Conservation (phyloP, 1,284 basidiomycete species). For the Tilletiopsis washingtonensis region DNA sequence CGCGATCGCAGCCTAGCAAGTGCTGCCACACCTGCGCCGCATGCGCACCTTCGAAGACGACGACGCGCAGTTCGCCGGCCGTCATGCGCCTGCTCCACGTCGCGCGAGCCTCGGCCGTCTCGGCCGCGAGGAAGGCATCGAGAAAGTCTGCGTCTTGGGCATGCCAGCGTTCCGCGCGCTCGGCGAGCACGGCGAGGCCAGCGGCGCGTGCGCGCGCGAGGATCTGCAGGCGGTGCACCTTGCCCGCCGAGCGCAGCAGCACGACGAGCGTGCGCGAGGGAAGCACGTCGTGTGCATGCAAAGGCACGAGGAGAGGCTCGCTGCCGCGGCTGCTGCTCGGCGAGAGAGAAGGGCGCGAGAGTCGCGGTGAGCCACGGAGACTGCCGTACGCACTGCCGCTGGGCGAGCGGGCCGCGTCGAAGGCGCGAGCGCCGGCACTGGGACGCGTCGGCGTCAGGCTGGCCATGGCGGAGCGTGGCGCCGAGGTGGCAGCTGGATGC, state of each 20-base stretch:
- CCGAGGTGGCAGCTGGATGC: too few species aligned
- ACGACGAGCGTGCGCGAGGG: conserved; percentile 15
- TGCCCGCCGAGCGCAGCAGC: conserved; percentile 10
- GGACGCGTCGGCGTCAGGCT: too few species aligned
- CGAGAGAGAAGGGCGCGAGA: too few species aligned
- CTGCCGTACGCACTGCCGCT: too few species aligned
- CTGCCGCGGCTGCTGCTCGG: too few species aligned
- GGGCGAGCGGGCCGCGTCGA: too few species aligned
- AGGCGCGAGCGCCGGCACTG: too few species aligned
- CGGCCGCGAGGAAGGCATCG: conserved; percentile 17
- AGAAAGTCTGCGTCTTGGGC: conserved; percentile 23
- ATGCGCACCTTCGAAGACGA: conserved; percentile 17
- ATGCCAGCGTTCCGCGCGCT: conserved; percentile 11
- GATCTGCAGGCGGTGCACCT: conserved; percentile 18
- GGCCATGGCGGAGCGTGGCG: too few species aligned
- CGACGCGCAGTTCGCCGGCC: conserved; percentile 7
- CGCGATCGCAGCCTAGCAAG: conserved; percentile 6
- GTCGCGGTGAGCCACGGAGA: too few species aligned
- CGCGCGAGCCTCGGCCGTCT: conserved; percentile 14
- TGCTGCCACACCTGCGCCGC: conserved; percentile 7
- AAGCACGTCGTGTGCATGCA: not conserved
- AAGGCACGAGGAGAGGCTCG: not conserved
- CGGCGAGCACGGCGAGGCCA: conserved; percentile 19
- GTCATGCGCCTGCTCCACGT: conserved; percentile 24
- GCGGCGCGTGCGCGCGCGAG: conserved; percentile 3